Base-by-base conservation (phyloP, 2,329 filamentous ascomycete genomes). In the Botrytis fragariae region DNA sequence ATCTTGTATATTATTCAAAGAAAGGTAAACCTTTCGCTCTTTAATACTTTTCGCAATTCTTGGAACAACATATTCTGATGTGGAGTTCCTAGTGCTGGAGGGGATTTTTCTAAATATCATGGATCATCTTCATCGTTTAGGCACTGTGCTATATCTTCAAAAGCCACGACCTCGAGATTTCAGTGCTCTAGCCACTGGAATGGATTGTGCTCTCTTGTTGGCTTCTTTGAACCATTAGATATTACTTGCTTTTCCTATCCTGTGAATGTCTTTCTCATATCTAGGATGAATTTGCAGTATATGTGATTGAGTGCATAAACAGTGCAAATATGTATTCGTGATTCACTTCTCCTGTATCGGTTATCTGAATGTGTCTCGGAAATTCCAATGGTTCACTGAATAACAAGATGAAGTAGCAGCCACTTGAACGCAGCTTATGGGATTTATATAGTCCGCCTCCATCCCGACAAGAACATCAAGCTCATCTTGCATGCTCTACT, bases 181-280 rank as follows among this genome's bases (percentile, higher is more conserved):
- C 0, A 51, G 16, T 22, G 0, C 25, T 64, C 5, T 0, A 8
- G 42, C 1, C 42, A 45, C 45, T 51, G 9, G 22, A 25, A 20
- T 16, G 29, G 45, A 22, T 14, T 4, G 4, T 7, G 39, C 10
- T 37, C 1, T 37, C 5, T 4, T 16, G 0, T 32, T 32, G 39
- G 7, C 5, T 14, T 22, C 4, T 54, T 39, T 54, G 4, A 16
- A 20, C 18, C 9, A 14, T 20, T 12, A 8, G 9, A n/a, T 9
- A 29, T 9, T 25, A 10, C 2, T 16, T 51, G 6, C 1, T 1
- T 29, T 39, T 16, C 8, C 29, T 29, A 4, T 14, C 1, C 1
- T 39, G 22, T 29, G 64, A 54, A 67, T 67, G 14, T 39, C 1
- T 14, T 22, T n/a, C 22, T 4, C 18, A 6, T 5, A 4, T 16